Base-by-base conservation (phyloP, 768 basidiomycete genomes). In the Cyclocybe cylindracea region DNA sequence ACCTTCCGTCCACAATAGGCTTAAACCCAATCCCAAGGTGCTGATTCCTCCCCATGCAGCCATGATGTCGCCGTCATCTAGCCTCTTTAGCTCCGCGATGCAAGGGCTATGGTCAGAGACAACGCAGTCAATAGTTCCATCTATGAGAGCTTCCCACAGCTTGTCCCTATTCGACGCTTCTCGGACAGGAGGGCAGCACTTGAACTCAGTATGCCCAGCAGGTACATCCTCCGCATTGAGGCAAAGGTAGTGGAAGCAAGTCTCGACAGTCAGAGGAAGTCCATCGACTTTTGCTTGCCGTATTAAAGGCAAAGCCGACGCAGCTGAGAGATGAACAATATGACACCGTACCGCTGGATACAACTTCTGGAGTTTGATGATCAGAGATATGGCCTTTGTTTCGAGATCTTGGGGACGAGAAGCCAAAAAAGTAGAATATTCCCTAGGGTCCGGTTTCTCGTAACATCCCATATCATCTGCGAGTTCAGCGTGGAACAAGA, bases 51-150 rank as follows among this genome's bases (percentile, higher is more conserved):
- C 96, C 96, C 96, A 98, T 0, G 95, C 91, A 16, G 73, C 68
- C 87, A 97, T 90, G 54, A 98, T 77, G 62, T 94, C 80, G 1
- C 94, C 91, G 39, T 80, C 78, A 29, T 86, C 85, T 34, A 85
- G 66, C 54, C 79, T 80, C 75, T 98, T 99, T 53, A 99, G 73
- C 59, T 86, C 84, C 18, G 82, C 72, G 10, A 89, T 77, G 68
- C 95, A 98, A 11, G 95, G 95, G 56, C 91, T 94, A 65, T 99
- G 96, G 71, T 99, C 96, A 47, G 94, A 96, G 6, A 98, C 94
- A 47, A 98, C 85, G 63, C 81, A 94, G 70, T 97, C 92, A 59
- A 99, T 94, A 38, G 84, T 75, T 2, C 91, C 94, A 41, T 87
- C 88, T 47, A 79, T 68, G 51, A 98, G 70, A 1, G 91, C 96